A percentile compares a stretch with the other conserved stretches of the same genome.
Conservation (phyloP, 768 basidiomycete genomes). For the Galerina sulciceps region DNA sequence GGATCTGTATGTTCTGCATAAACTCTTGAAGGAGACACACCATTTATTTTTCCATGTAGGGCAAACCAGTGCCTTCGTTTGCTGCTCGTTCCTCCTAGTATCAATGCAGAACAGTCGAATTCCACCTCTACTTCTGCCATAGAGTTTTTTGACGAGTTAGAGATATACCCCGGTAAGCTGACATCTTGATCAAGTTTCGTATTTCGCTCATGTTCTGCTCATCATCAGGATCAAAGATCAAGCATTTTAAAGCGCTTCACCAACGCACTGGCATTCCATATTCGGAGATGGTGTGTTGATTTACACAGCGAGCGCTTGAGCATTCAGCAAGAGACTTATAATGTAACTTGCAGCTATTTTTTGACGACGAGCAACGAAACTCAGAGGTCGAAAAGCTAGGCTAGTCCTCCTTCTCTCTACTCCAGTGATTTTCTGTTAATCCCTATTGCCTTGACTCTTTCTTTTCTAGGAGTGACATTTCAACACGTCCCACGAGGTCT, state of each 20-base stretch:
- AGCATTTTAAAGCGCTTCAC: constrained; percentile 79
- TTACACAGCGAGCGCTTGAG: not conserved
- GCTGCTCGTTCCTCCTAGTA: constrained; percentile 52
- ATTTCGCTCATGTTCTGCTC: not conserved
- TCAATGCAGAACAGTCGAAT: constrained; percentile 27
- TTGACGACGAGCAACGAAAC: constrained; percentile 73
- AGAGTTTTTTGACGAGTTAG: constrained; percentile 68
- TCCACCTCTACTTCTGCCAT: constrained; percentile 49
- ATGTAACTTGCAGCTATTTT: constrained; percentile 52
- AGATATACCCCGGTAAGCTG: constrained; percentile 71
- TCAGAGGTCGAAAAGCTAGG: constrained; percentile 66
- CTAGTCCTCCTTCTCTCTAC: constrained; percentile 22
- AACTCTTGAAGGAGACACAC: not conserved
- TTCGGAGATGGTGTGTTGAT: constrained; percentile 67
- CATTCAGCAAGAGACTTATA: not conserved
- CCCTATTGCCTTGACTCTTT: not conserved
- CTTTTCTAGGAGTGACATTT: constrained; percentile 74
- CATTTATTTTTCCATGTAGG: constrained; percentile 37
- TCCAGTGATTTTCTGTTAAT: not conserved
- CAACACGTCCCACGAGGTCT: constrained; percentile 69
- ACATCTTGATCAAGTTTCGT: not conserved
- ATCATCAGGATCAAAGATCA: constrained; percentile 74
- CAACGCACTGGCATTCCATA: constrained; percentile 77
- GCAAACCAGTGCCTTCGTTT: constrained; percentile 77
- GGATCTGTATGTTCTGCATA: constrained; percentile 61